These are phyloP conservation scores for Sclerotinia borealis DNA, from an alignment of 2,329 filamentous ascomycete species.

Conservation along the genomic window DNA sequence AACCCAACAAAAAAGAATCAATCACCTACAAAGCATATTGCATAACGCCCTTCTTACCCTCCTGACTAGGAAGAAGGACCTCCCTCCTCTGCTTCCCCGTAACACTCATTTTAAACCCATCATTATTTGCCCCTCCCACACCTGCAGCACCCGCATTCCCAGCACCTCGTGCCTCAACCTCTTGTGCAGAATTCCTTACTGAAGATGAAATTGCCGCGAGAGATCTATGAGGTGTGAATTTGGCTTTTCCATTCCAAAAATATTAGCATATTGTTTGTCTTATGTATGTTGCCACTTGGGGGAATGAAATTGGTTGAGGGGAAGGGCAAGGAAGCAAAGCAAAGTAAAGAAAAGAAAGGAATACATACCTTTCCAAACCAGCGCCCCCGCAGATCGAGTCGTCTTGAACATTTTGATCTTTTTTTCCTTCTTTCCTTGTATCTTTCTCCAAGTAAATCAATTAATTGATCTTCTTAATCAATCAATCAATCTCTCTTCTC, in stretches of 20 bases:
- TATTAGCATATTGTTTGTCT: constrained; percentile 11
- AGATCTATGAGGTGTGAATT: constrained; percentile 56
- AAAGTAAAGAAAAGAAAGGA: not conserved
- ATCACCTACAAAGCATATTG: constrained; percentile 78
- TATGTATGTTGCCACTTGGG: no score
- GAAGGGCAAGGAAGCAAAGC: not conserved
- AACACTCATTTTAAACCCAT: constrained; percentile 38
- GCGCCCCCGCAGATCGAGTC: constrained; percentile 37
- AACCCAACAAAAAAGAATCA: not conserved
- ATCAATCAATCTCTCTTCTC: not conserved
- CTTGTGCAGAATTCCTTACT: constrained; percentile 55
- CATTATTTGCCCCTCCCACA: no score
- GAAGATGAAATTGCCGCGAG: constrained; percentile 61
- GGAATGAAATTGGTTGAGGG: no score
- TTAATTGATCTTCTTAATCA: no score
- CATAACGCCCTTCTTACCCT: constrained; percentile 70
- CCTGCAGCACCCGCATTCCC: not conserved
- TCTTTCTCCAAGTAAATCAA: no score
- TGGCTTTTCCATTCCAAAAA: constrained; percentile 43
- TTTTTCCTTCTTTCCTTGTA: not conserved
- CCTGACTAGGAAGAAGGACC: constrained; percentile 72
- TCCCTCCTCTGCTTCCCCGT: constrained; percentile 52
- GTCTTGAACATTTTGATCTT: constrained; percentile 37
- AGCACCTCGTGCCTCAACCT: not conserved
- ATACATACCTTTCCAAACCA: constrained; percentile 37